Evolutionary conservation across 768 basidiomycete species (phyloP).

Genomic region (Pisolithus microcarpus): DNA sequence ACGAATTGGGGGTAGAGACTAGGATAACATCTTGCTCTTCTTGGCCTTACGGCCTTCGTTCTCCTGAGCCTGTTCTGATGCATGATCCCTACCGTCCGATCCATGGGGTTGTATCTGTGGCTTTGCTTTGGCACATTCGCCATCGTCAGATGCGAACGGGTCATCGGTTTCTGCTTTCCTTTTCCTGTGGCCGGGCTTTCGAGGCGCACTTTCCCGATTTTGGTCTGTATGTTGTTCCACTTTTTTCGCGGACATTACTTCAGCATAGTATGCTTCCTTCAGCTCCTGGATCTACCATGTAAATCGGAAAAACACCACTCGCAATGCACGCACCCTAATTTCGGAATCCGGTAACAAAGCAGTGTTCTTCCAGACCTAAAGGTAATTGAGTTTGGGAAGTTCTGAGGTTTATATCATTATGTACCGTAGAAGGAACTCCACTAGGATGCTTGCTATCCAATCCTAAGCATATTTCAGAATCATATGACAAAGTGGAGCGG

Average conservation of each 20-base stretch:
- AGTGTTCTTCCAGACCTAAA: conserved; percentile 62
- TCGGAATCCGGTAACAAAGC: conserved; percentile 53
- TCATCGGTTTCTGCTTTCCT: conserved; percentile 40
- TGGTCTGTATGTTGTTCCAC: conserved; percentile 15
- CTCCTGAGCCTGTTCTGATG: background rate
- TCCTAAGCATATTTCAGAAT: conserved; percentile 30
- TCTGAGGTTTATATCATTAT: conserved; percentile 9
- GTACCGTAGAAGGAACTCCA: conserved; percentile 63
- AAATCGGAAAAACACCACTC: background rate
- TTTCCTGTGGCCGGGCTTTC: conserved; percentile 42
- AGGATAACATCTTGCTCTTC: too few relatives aligned
- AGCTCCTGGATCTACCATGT: conserved; percentile 37
- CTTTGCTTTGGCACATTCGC: conserved; percentile 13
- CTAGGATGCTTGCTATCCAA: conserved; percentile 74
- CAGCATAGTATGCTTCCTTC: conserved; percentile 55
- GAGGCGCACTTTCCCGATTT: conserved; percentile 20
- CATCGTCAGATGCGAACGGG: conserved; percentile 54
- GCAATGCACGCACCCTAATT: conserved; percentile 42
- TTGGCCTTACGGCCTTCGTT: too few relatives aligned
- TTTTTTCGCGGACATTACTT: conserved; percentile 22
- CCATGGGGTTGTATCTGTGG: background rate
- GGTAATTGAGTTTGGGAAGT: conserved; percentile 1
- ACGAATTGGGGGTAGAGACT: too few relatives aligned
- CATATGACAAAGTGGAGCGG: background rate
- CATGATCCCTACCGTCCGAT: background rate